A percentile compares a stretch with the other conserved stretches of the same genome.
Evolutionary conservation across 192 early-diverging fungal species (phyloP).

Genomic region (Rhizophagus clarus): DNA sequence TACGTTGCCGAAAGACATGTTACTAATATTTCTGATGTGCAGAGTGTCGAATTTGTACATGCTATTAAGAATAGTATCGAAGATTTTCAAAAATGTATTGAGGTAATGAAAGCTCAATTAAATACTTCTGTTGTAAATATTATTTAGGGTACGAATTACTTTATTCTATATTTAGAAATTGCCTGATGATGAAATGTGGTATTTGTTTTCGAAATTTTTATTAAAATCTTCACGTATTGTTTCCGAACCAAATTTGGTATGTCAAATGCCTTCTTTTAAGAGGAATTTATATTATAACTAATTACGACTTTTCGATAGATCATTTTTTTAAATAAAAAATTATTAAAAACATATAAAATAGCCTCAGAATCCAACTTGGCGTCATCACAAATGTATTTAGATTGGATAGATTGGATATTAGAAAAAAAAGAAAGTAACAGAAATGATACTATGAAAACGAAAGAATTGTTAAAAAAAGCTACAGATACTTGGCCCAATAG

Average conservation of each 20-base stretch:
- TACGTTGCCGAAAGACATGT: constrained; percentile 44
- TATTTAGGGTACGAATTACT: background rate
- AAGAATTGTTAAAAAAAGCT: background rate
- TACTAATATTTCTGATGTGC: background rate
- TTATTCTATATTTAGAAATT: background rate
- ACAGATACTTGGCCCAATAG: constrained; percentile 10
- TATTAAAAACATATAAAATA: background rate
- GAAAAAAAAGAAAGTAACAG: background rate
- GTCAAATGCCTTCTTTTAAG: background rate
- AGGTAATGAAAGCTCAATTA: background rate
- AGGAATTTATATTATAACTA: background rate
- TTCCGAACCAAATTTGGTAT: constrained; percentile 15
- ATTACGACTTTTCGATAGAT: background rate
- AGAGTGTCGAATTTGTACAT: background rate
- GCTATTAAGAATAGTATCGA: constrained; percentile 11
- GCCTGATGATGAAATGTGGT: constrained; percentile 15
- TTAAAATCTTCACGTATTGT: background rate
- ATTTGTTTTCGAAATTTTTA: constrained; percentile 14
- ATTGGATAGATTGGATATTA: constrained; percentile 21
- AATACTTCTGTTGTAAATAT: background rate
- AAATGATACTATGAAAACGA: no score
- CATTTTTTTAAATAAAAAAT: background rate
- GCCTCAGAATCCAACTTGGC: background rate
- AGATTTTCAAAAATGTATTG: constrained; percentile 18
- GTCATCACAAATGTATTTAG: constrained; percentile 15